Base-by-base conservation (phyloP, 1,284 basidiomycete genomes). In the Fomitopsis betulina region DNA sequence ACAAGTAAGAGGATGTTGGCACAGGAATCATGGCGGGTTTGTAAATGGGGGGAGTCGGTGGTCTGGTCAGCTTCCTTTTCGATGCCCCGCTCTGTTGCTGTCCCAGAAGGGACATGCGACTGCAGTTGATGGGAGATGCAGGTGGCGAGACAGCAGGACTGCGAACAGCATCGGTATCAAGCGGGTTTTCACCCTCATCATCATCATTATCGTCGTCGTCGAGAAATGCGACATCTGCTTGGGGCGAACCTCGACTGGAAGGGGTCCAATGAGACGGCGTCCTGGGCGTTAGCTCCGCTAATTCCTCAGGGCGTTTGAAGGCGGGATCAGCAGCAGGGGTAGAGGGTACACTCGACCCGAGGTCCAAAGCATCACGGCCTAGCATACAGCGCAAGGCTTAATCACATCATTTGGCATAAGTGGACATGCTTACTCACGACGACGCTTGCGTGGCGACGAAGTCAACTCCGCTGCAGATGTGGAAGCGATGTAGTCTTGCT, bases 1-100 rank as follows among this genome's bases (percentile, higher is more conserved):
- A 59, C 55, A 66, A 65, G 39, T 65, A 65, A n/a, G 66, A 67
- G 13, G 55, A 58, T 21, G 42, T 15, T 3, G 49, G 49, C 19
- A 21, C 49, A 12, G 32, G 49, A 37, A n/a, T 32, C 6, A 12
- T 21, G 12, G 10, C 32, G 25, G 17, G 4, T 13, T 35, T 35
- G 17, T 27, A 13, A 4, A 17, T 12, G 12, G 8, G 9, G 23
- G 19, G 32, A 35, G 32, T 8, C n/a, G 32, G 4, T 6, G 19
- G 8, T 32, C 21, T 7, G 12, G n/a, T n/a, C 6, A 12, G 6
- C 17, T 19, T 35, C 17, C 2, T n/a, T 35, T 4, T 32, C 7
- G 54, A n/a, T 17, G 17, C 17, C 19, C 17, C 42, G 32, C 17
- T 17, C 21, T 17, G n/a, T 17, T 45, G 30, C 15, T 35, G 54